Percentiles rank a stretch among this genome's conserved stretches.
These are phyloP conservation scores for Nothophytophthora sp. DNA, from an alignment of 352 stramenopile genomes.

Conservation along the genomic window DNA sequence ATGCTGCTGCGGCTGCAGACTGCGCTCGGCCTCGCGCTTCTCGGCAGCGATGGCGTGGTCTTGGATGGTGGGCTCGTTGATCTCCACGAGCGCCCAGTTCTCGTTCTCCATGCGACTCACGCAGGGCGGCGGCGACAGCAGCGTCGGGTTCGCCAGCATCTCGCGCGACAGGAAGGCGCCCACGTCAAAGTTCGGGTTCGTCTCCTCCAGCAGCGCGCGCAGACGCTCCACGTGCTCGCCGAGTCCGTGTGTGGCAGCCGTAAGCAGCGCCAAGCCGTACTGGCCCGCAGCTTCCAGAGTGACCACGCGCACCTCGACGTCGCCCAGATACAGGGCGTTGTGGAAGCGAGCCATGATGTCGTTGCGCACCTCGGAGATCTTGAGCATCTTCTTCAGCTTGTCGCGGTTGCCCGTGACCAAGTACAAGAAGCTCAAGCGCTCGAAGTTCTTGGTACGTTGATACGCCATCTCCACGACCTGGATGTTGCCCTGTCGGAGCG, in stretches of 20 bases:
- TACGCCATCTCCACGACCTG: slow-evolving; percentile 99
- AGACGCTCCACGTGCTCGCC: slow-evolving; percentile 95
- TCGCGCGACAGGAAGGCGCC: slow-evolving; percentile 69
- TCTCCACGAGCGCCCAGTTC: slow-evolving; percentile 98
- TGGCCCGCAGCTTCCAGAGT: slow-evolving; percentile 97
- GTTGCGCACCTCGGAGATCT: slow-evolving; percentile 98
- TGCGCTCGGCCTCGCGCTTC: slow-evolving; percentile 79
- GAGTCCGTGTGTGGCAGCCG: slow-evolving; percentile 95
- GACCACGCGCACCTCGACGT: slow-evolving; percentile 94
- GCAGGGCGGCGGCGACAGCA: slow-evolving; percentile 94
- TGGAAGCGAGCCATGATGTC: slow-evolving; percentile 99
- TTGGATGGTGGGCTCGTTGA: slow-evolving; percentile 89
- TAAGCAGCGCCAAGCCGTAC: slow-evolving; percentile 95
- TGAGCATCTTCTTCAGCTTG: slow-evolving; percentile 99
- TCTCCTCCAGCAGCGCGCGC: slow-evolving; percentile 90
- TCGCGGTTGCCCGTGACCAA: slow-evolving; percentile 98
- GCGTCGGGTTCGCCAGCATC: slow-evolving; percentile 60
- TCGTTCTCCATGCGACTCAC: slow-evolving; percentile 92
- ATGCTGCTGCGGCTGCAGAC: slow-evolving; percentile 54
- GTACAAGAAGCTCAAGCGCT: slow-evolving; percentile 99
- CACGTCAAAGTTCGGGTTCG: slow-evolving; percentile 77
- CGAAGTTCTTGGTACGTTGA: slow-evolving; percentile 99
- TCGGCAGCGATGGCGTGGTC: slow-evolving; percentile 81
- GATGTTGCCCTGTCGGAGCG: slow-evolving; percentile 98
- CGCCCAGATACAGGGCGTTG: slow-evolving; percentile 98